Evolutionary conservation across 306 rosid species (phyloP).

Genomic region (Cucurbita pepo): DNA sequence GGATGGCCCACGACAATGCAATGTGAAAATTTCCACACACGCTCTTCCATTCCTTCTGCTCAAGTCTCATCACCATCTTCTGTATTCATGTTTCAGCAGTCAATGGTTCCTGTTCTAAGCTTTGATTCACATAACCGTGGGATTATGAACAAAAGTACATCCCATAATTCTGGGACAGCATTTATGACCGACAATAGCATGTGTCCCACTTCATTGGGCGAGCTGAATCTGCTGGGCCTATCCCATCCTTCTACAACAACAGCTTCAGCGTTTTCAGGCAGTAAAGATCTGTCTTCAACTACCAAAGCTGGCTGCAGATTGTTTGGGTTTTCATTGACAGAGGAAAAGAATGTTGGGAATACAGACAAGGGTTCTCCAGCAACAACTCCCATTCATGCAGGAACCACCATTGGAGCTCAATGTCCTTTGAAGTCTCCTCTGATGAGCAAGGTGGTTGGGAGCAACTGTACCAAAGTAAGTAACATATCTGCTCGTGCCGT

Average conservation of each 20-base stretch:
- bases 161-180: neutral
- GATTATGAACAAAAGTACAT: neutral
- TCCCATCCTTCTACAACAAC: neutral
- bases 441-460: constrained; percentile 35
- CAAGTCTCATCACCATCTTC: constrained; percentile 93
- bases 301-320: constrained; percentile 76
- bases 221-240: neutral
- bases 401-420: constrained; percentile 36
- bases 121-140: constrained; percentile 10
- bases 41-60: constrained; percentile 29
- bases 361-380: constrained; percentile 22
- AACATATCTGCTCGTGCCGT: constrained; percentile 3
- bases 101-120: constrained; percentile 31
- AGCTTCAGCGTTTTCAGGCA: constrained; percentile 16
- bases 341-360: constrained; percentile 30
- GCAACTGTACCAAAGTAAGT: constrained; percentile 50
- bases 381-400: constrained; percentile 30
- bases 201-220: neutral
- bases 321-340: constrained; percentile 79
- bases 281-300: constrained; percentile 36
- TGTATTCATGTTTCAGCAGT: constrained; percentile 87
- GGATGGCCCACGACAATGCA: constrained; percentile 45
- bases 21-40: constrained; percentile 23
- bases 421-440: constrained; percentile 33
- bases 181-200: neutral